A percentile compares a stretch with the other conserved stretches of the same genome.
phyloP scores from a whole-genome alignment of 163 green algal genomes.

The Trebouxiophyceae sp. region DNA sequence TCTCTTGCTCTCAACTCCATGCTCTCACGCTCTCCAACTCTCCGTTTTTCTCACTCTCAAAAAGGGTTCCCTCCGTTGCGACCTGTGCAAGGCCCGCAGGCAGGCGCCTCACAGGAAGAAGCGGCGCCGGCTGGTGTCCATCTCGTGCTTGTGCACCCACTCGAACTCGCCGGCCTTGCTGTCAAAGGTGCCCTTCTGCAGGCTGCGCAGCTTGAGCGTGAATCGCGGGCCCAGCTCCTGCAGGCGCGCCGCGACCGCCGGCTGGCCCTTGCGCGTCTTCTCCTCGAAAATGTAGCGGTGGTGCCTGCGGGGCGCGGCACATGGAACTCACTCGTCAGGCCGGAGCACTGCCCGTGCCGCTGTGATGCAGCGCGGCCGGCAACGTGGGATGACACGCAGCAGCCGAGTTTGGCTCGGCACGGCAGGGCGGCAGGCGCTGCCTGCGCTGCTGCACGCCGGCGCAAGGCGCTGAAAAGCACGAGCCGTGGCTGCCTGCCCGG shows the following conservation, averaged over 20 bases:
- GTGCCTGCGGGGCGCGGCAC: constrained; percentile 47
- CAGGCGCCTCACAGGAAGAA: constrained; percentile 72
- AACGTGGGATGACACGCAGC: background rate
- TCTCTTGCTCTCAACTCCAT: no score
- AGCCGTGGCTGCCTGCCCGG: no score
- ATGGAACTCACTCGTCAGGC: background rate
- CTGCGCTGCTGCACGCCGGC: background rate
- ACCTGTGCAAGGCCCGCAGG: no score
- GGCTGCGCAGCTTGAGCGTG: constrained; percentile 83
- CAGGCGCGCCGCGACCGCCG: constrained; percentile 18
- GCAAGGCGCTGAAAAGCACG: no score
- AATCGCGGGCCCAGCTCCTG: constrained; percentile 98
- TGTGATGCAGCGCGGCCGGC: background rate
- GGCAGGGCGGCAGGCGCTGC: no score
- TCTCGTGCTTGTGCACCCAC: constrained; percentile 79
- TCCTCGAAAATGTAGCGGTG: constrained; percentile 95
- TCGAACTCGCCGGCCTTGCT: constrained; percentile 91
- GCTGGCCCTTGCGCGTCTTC: constrained; percentile 52
- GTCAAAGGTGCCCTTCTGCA: constrained; percentile 96
- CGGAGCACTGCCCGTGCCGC: background rate
- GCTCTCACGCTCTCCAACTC: no score
- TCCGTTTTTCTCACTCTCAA: no score
- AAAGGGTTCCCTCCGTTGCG: no score
- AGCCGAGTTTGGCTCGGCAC: background rate
- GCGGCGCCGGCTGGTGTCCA: constrained; percentile 56